These are phyloP conservation scores for Endocarpon pusillum DNA, from an alignment of 495 filamentous ascomycete genomes.

Conservation along the genomic window DNA sequence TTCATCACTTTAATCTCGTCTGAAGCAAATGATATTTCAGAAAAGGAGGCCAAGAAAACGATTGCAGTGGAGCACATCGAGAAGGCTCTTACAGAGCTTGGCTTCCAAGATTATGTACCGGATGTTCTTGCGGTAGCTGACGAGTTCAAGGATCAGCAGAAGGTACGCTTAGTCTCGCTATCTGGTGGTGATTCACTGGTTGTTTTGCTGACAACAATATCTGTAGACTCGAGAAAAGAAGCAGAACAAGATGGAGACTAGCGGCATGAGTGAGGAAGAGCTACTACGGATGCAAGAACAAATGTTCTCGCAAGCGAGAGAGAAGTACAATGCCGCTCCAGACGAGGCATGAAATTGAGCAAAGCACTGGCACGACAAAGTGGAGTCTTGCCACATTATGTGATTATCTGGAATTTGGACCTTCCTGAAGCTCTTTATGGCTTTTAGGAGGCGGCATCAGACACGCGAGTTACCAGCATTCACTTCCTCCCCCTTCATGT, in stretches of 20 bases:
- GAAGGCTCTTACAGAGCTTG: constrained; percentile 74
- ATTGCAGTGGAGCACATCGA: constrained; percentile 95
- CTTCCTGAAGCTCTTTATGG: no score
- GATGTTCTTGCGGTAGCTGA: constrained; percentile 75
- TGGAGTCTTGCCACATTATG: no score
- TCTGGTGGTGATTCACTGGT: no score
- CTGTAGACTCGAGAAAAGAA: constrained; percentile 83
- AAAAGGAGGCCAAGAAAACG: constrained; percentile 96
- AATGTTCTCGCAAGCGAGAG: constrained; percentile 68
- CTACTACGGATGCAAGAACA: constrained; percentile 77
- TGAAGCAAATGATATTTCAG: constrained; percentile 94
- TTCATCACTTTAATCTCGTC: constrained; percentile 96
- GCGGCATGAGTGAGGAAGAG: constrained; percentile 77
- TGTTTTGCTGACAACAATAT: constrained; percentile 3
- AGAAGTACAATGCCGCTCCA: constrained; percentile 46
- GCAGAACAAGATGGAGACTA: constrained; percentile 87
- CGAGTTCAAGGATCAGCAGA: constrained; percentile 82
- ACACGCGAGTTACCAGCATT: no score
- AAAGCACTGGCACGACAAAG: neutral
- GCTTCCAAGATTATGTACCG: constrained; percentile 77
- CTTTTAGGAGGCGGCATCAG: no score
- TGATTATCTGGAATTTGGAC: no score
- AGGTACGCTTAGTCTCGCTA: constrained; percentile 34
- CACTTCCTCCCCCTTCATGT: no score
- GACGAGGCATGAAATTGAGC: constrained; percentile 7